Conservation (phyloP, 805 yeast species). For the Naumovozyma baii region DNA sequence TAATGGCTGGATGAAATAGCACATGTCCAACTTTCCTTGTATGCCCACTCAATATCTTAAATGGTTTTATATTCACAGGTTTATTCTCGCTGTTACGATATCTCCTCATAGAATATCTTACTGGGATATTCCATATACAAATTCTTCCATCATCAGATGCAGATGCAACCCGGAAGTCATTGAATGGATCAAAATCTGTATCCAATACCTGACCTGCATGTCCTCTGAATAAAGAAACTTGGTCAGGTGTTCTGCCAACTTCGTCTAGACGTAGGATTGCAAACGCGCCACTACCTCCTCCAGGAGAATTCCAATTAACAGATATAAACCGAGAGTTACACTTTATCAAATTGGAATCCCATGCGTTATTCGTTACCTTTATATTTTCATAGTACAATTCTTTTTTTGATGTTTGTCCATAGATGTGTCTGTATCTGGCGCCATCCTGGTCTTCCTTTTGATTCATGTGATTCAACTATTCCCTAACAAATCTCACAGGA, state of each 20-base stretch:
- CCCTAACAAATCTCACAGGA: no score
- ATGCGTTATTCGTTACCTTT: constrained; percentile 80
- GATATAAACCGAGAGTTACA: constrained; percentile 79
- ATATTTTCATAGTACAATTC: constrained; percentile 40
- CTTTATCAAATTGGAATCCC: constrained; percentile 88
- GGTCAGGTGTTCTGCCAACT: constrained; percentile 88
- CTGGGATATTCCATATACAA: constrained; percentile 82
- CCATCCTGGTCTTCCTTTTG: background rate
- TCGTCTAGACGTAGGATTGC: constrained; percentile 83
- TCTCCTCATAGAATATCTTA: constrained; percentile 61
- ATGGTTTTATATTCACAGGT: constrained; percentile 61
- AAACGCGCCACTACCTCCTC: constrained; percentile 83
- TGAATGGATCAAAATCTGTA: constrained; percentile 91
- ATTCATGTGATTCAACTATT: no score
- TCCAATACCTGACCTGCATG: constrained; percentile 93
- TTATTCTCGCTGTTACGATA: constrained; percentile 49
- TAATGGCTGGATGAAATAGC: constrained; percentile 79
- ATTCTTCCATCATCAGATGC: constrained; percentile 77
- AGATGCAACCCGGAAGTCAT: constrained; percentile 63
- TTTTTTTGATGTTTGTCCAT: constrained; percentile 69
- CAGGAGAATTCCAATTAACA: constrained; percentile 88
- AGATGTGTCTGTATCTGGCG: constrained; percentile 83
- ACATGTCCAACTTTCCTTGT: constrained; percentile 90
- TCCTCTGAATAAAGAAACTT: constrained; percentile 88
- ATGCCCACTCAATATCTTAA: constrained; percentile 71